Evolutionary conservation across 1,284 basidiomycete species (phyloP), one percentile per base, ranked within the genome.

Genomic region (Laetiporus sulphureus): DNA sequence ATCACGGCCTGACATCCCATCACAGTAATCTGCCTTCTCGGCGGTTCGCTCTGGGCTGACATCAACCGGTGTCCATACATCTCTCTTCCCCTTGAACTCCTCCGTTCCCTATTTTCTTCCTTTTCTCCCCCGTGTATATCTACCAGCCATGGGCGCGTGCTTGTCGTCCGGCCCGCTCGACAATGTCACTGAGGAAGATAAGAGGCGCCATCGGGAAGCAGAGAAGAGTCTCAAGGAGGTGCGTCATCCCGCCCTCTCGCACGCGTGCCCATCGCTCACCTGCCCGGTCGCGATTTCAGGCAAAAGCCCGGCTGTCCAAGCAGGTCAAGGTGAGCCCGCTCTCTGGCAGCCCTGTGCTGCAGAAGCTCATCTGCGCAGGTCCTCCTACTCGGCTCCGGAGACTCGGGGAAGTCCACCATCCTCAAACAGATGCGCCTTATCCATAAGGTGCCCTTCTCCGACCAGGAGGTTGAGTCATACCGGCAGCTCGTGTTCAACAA

Each of bases 361-460:
- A 41, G 27, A 55, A 25, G 54, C 40, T 52, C 41, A 46, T 40
- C 19, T 21, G 3, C 15, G 16, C 49, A 86, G 83, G 83, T 88
- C n/a, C 71, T 96, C 40, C 72, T 97, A 19, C 73, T 96, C 22
- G 93, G 93, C 27, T 93, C 93, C 32, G 93, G 93, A 27, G 93
- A 95, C 59, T 90, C 85, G 23, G 93, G 93, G 33, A 97, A 97
- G 65, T 91, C 88, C 10, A 96, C 93, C 4, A 74, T 93, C 52
- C 75, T 93, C 59, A 92, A 92, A 82, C 88, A 91, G 80, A 92
- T 92, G 89, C 82, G 90, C 21, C 68, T 92, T 32, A 91, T 92
- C 47, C 89, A 92, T 62, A 74, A 75, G 49, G 69, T 89, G 2
- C 81, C 84, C 0, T 92, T 91, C 64, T 77, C 82, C 0, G 37